These are phyloP conservation scores for Gaultheria prostrata DNA, from an alignment of 148 eudicot genomes.

Conservation along the genomic window DNA sequence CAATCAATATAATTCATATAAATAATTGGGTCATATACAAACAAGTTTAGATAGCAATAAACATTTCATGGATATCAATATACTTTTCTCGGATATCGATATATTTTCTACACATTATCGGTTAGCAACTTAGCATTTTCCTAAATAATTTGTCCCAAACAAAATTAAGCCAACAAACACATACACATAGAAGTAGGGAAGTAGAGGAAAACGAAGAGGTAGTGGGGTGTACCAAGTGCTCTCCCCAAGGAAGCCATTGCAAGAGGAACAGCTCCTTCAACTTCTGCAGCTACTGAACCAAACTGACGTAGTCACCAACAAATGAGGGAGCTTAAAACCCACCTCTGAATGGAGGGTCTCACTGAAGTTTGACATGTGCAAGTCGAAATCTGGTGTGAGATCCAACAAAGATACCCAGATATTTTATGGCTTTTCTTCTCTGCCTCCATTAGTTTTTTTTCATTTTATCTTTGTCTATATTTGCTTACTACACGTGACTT, in stretches of 20 bases:
- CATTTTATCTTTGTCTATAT: no score
- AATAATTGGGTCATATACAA: no score
- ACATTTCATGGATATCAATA: no score
- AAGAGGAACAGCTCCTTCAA: background rate
- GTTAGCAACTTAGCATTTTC: no score
- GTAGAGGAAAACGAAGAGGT: background rate
- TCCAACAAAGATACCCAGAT: background rate
- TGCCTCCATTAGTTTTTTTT: background rate
- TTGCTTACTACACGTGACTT: no score
- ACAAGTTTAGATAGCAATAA: no score
- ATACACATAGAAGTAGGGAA: background rate
- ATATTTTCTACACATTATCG: no score
- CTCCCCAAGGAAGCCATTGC: constrained; percentile 14
- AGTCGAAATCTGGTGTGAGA: background rate
- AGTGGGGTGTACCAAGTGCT: constrained; percentile 2
- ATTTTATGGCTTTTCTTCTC: background rate
- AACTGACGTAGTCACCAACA: background rate
- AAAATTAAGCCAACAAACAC: no score
- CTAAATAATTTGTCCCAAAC: no score
- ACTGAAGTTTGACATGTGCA: no score
- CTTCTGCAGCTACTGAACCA: background rate
- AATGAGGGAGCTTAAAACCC: background rate
- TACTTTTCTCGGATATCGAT: no score
- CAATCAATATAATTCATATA: no score
- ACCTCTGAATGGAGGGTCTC: background rate